phyloP scores from a whole-genome alignment of 306 rosid genomes.

The Lathyrus tuberosus region DNA sequence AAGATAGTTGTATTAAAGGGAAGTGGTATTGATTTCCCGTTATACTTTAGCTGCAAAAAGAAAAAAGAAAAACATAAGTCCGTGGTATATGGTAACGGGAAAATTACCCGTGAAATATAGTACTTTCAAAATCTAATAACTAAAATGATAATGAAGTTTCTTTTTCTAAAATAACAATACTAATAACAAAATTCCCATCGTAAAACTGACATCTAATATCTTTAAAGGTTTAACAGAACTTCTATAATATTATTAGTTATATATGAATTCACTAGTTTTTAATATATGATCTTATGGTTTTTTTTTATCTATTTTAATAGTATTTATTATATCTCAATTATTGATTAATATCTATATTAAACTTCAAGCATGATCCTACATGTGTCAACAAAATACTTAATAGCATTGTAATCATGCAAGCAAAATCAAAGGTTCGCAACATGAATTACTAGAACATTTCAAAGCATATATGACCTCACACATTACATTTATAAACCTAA shows the following conservation, averaged over 20 bases:
- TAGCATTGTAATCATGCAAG: constrained; percentile 11
- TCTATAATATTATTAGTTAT: not conserved
- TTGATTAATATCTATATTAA: constrained; percentile 22
- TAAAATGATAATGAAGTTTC: not conserved
- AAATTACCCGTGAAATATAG: not conserved
- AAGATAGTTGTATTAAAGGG: constrained; percentile 78
- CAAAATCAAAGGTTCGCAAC: constrained; percentile 15
- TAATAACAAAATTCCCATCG: not conserved
- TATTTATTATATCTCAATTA: not conserved
- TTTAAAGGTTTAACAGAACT: not conserved
- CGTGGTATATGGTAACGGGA: constrained; percentile 25
- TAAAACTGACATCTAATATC: not conserved
- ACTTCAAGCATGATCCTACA: constrained; percentile 24
- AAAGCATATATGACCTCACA: constrained; percentile 22
- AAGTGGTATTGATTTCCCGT: constrained; percentile 62
- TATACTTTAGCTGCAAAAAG: constrained; percentile 66
- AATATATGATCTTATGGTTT: not conserved
- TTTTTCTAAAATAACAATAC: not conserved
- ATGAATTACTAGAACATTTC: constrained; percentile 30
- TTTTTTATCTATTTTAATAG: constrained; percentile 17
- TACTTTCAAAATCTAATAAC: not conserved
- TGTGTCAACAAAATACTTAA: constrained; percentile 2
- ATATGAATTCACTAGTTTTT: not conserved
- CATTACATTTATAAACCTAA: constrained; percentile 30
- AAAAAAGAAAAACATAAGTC: constrained; percentile 29